Evolutionary conservation across 1,139 yeast genomes (phyloP).

Genomic region (Torulaspora globosa): DNA sequence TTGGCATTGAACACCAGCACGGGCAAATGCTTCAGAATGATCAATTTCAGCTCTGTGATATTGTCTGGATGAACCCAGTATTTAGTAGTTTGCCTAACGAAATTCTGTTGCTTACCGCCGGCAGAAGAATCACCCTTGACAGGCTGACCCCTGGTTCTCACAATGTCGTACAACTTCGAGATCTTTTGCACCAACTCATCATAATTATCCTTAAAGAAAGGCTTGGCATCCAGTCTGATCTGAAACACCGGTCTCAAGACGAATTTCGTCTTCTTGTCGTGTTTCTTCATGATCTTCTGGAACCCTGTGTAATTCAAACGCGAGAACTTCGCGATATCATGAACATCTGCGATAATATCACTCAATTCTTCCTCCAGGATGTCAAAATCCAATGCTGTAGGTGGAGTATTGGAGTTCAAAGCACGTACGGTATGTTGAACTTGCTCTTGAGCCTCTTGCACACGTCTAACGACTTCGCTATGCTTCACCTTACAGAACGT

Average conservation of each 20-base stretch:
- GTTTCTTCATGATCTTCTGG: slow-evolving; percentile 92
- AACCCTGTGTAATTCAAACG: slow-evolving; percentile 93
- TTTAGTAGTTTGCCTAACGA: slow-evolving; percentile 95
- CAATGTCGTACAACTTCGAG: slow-evolving; percentile 84
- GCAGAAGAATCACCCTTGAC: slow-evolving; percentile 91
- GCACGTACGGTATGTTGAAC: slow-evolving; percentile 61
- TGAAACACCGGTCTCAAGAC: slow-evolving; percentile 87
- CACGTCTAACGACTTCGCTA: slow-evolving; percentile 76
- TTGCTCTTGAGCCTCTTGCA: slow-evolving; percentile 70
- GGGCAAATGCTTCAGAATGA: slow-evolving; percentile 89
- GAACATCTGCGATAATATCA: slow-evolving; percentile 95
- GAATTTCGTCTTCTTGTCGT: slow-evolving; percentile 84
- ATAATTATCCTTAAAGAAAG: slow-evolving; percentile 92
- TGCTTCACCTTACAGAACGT: slow-evolving; percentile 84
- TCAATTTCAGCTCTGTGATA: slow-evolving; percentile 92
- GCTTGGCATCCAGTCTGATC: slow-evolving; percentile 85
- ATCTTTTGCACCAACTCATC: slow-evolving; percentile 84
- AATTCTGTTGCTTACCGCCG: slow-evolving; percentile 96
- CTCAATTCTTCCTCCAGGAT: slow-evolving; percentile 86
- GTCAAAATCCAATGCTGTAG: slow-evolving; percentile 77
- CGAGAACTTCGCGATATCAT: slow-evolving; percentile 89
- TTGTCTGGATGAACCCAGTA: slow-evolving; percentile 99
- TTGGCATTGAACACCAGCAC: slow-evolving; percentile 94
- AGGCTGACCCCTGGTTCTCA: slow-evolving; percentile 93
- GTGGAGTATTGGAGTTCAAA: slow-evolving; percentile 40